These are phyloP conservation scores for Salix arbutifolia DNA, from an alignment of 345 rosid genomes.

Conservation along the genomic window DNA sequence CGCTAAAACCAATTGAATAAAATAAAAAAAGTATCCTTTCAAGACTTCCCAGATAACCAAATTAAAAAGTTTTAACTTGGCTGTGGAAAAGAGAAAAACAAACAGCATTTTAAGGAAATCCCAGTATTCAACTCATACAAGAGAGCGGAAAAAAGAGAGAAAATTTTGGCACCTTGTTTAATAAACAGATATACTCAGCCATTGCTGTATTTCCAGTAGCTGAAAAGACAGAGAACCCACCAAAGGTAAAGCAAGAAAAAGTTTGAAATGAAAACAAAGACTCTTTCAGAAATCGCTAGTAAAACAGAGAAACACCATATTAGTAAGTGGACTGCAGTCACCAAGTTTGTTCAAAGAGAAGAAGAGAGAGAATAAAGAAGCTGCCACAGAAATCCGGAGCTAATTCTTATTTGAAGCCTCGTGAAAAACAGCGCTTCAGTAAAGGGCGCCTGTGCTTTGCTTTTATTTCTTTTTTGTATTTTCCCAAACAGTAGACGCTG, in stretches of 20 bases:
- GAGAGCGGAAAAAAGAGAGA: neutral
- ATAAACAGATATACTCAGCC: conserved; percentile 60
- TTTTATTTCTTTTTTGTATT: neutral
- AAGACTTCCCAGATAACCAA: conserved; percentile 1
- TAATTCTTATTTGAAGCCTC: neutral
- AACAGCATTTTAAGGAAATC: conserved; percentile 3
- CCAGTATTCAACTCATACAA: neutral
- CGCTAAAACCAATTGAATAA: neutral
- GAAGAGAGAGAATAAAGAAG: neutral
- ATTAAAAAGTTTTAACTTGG: too few relatives aligned
- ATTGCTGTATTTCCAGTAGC: conserved; percentile 40
- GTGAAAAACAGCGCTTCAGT: neutral
- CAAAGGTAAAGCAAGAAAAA: neutral
- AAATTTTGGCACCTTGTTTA: conserved; percentile 43
- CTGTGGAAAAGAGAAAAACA: neutral
- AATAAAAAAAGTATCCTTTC: neutral
- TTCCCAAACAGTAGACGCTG: neutral
- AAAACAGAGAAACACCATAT: neutral
- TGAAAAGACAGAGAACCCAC: neutral
- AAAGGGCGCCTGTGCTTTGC: neutral
- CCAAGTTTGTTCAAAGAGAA: neutral
- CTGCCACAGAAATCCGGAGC: conserved; percentile 9
- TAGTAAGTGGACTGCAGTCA: neutral
- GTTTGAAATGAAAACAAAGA: neutral
- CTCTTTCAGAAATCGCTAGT: neutral